These are phyloP conservation scores for Domatiomyces catenatus DNA, from an alignment of 2,329 filamentous ascomycete species.

Conservation along the genomic window DNA sequence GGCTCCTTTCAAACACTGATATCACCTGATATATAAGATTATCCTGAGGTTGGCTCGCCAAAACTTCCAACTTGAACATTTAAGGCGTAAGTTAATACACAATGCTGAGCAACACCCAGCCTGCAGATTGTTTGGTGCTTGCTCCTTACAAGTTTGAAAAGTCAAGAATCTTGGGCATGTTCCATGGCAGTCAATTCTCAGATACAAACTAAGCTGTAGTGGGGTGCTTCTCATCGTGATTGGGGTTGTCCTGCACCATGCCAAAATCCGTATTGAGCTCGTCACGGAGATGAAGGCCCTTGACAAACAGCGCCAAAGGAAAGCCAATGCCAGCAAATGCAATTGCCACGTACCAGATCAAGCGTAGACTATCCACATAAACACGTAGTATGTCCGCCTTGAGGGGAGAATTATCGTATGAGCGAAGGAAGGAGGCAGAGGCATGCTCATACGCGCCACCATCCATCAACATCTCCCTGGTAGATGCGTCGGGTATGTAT, in stretches of 20 bases:
- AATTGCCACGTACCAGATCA: constrained; percentile 11
- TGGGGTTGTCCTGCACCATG: constrained; percentile 1
- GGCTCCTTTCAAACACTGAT: too few species aligned
- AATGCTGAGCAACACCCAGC: too few species aligned
- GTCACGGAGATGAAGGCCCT: constrained; percentile 10
- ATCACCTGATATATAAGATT: too few species aligned
- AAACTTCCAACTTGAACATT: too few species aligned
- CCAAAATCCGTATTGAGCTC: constrained; percentile 11
- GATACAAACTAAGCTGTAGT: too few species aligned
- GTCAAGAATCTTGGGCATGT: too few species aligned
- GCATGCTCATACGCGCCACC: background rate
- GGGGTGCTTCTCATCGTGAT: too few species aligned
- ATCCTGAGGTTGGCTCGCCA: too few species aligned
- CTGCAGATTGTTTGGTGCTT: too few species aligned
- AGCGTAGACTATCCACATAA: constrained; percentile 5
- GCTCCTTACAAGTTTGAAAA: too few species aligned
- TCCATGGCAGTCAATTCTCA: too few species aligned
- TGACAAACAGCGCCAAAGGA: constrained; percentile 7
- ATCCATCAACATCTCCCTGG: constrained; percentile 1
- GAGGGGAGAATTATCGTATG: background rate
- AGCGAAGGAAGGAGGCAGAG: constrained; percentile 4
- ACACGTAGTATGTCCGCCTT: constrained; percentile 6
- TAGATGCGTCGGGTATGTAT: background rate
- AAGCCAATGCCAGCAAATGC: constrained; percentile 12
- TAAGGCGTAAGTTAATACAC: too few species aligned